Conservation (phyloP, 371 early-diverging fungal genomes). For the Blastocladiella emersonii region DNA sequence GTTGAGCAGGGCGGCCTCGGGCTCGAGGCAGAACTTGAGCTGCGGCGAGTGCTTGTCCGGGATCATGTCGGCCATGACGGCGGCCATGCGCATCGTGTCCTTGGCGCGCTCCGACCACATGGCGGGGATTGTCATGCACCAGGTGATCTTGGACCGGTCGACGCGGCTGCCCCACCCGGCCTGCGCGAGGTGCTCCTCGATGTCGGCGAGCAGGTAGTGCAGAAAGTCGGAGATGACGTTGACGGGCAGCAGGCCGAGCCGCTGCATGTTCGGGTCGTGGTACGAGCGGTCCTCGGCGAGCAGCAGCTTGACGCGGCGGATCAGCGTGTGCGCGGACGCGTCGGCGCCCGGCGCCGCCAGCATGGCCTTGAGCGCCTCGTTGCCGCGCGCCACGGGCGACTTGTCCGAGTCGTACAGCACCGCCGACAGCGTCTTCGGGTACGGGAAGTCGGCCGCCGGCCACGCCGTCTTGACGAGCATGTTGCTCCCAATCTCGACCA, state of each 20-base stretch:
- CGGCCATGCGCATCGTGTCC: not conserved
- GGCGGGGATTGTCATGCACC: not conserved
- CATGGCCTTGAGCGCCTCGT: not conserved
- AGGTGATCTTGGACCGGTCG: not conserved
- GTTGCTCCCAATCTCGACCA: not conserved
- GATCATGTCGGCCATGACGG: not conserved
- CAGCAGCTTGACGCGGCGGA: not conserved
- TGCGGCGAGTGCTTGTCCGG: not conserved
- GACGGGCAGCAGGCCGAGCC: not conserved
- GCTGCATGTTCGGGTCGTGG: not conserved
- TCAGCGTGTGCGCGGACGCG: not conserved
- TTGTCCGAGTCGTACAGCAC: not conserved
- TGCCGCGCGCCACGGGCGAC: not conserved
- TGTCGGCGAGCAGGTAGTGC: not conserved
- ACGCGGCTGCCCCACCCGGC: not conserved
- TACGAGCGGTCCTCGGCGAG: not conserved
- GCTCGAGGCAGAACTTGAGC: not conserved
- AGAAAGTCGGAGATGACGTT: not conserved
- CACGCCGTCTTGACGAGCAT: not conserved
- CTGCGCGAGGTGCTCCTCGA: not conserved
- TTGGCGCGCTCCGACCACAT: not conserved
- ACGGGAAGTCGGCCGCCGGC: not conserved
- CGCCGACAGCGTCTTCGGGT: not conserved
- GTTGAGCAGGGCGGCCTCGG: not conserved
- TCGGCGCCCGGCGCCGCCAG: not conserved